A percentile compares a stretch with the other conserved stretches of the same genome.
Evolutionary conservation across 2,329 filamentous ascomycete genomes (phyloP).

Genomic region (Aaosphaeria pasadenensis): DNA sequence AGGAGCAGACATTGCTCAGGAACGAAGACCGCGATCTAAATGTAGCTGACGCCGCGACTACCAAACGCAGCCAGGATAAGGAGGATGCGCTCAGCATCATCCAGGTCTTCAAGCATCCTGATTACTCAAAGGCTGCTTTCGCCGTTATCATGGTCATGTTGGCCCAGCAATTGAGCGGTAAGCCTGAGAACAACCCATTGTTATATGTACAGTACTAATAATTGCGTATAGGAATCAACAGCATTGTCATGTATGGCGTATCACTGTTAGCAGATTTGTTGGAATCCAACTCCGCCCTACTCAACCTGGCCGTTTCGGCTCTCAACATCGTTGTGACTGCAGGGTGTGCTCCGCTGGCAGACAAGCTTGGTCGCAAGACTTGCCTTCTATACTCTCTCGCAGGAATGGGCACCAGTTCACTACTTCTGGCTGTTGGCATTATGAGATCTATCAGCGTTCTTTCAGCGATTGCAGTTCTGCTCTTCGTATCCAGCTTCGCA

Average conservation of each 20-base stretch:
- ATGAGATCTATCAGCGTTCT: conserved; percentile 68
- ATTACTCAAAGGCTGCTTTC: conserved; percentile 77
- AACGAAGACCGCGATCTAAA: conserved; percentile 27
- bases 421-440: conserved; percentile 79
- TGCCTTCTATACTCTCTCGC: conserved; percentile 79
- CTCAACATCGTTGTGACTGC: conserved; percentile 84
- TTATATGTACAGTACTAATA: neutral
- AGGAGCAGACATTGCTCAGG: conserved; percentile 69
- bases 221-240: conserved; percentile 67
- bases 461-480: conserved; percentile 75
- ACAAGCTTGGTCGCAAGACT: conserved; percentile 81
- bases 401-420: conserved; percentile 77
- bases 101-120: conserved; percentile 62
- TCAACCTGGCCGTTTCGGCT: conserved; percentile 83
- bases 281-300: conserved; percentile 73
- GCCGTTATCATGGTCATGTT: conserved; percentile 92
- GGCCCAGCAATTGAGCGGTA: conserved; percentile 80
- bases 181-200: neutral
- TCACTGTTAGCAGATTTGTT: conserved; percentile 79
- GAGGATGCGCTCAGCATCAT: conserved; percentile 43
- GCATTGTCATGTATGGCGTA: conserved; percentile 97
- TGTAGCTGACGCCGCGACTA: conserved; percentile 18
- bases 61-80: conserved; percentile 23
- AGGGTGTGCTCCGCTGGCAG: conserved; percentile 77
- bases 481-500: conserved; percentile 87